Evolutionary conservation across 345 rosid species (phyloP).

Genomic region (Microcos paniculata): DNA sequence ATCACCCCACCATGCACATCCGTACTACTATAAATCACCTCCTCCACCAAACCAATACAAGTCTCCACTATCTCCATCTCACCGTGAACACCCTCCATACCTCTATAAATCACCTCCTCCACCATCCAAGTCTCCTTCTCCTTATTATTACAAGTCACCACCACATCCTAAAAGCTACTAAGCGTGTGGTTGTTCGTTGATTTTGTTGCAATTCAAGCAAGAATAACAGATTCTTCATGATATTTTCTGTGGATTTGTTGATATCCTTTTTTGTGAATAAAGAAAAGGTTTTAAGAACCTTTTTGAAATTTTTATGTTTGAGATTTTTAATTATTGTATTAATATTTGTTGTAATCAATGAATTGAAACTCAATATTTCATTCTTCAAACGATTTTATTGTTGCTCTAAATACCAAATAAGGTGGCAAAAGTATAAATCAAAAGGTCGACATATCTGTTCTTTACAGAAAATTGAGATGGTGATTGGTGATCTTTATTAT

Average conservation of each 20-base stretch:
- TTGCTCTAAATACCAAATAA: background rate
- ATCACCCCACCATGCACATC: background rate
- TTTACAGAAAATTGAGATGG: background rate
- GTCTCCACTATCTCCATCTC: background rate
- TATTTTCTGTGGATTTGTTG: background rate
- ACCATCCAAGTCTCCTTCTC: background rate
- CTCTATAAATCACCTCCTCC: background rate
- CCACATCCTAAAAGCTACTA: background rate
- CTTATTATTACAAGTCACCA: background rate
- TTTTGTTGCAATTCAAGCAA: background rate
- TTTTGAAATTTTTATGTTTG: background rate
- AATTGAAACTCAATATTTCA: background rate
- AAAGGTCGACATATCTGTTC: too few relatives aligned
- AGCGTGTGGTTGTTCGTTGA: background rate
- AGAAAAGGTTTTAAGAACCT: background rate
- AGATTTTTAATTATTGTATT: background rate
- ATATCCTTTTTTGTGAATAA: background rate
- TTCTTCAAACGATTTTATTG: background rate
- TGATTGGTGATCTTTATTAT: background rate
- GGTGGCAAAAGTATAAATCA: background rate
- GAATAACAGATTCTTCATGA: background rate
- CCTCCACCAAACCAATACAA: background rate
- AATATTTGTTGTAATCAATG: conserved; percentile 6
- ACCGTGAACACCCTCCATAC: background rate
- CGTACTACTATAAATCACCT: background rate